Evolutionary conservation across 2,329 filamentous ascomycete species (phyloP).

Genomic region (Cadophora malorum): DNA sequence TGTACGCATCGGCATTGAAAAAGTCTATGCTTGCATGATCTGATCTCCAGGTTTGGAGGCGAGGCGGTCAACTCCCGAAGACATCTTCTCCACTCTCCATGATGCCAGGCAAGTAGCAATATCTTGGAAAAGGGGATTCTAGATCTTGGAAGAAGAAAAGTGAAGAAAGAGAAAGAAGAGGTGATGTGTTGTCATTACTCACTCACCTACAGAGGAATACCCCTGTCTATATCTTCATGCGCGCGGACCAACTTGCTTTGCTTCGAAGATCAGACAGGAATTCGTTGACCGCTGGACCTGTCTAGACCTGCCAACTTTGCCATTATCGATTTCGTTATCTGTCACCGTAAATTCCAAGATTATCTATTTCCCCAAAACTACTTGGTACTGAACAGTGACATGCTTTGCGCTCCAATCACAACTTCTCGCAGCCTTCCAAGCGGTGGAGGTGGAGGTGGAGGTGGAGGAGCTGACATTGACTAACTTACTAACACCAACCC

Average conservation of each 20-base stretch:
- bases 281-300: background rate
- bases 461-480: background rate
- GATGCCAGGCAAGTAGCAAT: background rate
- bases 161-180: background rate
- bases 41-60: conserved; percentile 7
- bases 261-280: background rate
- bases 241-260: background rate
- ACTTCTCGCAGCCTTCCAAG: background rate
- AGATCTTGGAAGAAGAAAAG: background rate
- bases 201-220: background rate
- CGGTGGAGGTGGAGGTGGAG: background rate
- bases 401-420: conserved; percentile 11
- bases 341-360: background rate
- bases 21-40: conserved; percentile 11
- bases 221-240: conserved; percentile 8
- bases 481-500: background rate
- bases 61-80: conserved; percentile 3
- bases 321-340: background rate
- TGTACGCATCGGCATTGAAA: conserved; percentile 3
- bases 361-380: background rate
- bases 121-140: background rate
- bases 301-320: too few species aligned
- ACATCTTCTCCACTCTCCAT: background rate
- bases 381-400: background rate
- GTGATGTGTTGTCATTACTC: background rate